phyloP scores from a whole-genome alignment of 2,329 filamentous ascomycete genomes.

The Emericellopsis atlantica region DNA sequence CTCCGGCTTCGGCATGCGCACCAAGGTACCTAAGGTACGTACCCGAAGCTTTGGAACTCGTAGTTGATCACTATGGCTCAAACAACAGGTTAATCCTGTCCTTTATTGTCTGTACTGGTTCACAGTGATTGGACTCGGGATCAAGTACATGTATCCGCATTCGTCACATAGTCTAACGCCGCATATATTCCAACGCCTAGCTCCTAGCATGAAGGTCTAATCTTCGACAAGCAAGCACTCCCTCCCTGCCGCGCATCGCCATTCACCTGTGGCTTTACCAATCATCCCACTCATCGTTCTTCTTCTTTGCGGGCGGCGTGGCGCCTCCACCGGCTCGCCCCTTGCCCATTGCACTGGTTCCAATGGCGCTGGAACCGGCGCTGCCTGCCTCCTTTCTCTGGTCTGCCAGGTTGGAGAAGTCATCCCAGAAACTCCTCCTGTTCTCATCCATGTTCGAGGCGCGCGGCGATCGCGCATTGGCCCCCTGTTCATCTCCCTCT shows the following conservation, averaged over 20 bases:
- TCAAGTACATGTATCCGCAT: not conserved
- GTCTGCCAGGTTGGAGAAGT: conserved; percentile 63
- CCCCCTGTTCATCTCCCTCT: conserved; percentile 48
- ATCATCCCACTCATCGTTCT: conserved; percentile 52
- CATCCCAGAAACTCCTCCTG: conserved; percentile 86
- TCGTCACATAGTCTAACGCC: no score
- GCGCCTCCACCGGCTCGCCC: conserved; percentile 16
- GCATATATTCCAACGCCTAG: not conserved
- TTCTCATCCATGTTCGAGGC: conserved; percentile 39
- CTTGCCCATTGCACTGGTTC: conserved; percentile 48
- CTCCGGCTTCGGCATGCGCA: not conserved
- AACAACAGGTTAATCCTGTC: no score
- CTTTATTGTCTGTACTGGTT: no score
- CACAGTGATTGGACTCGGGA: no score
- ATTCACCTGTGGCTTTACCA: conserved; percentile 24
- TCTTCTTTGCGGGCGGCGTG: conserved; percentile 24
- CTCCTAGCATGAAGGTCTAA: not conserved
- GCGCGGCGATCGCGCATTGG: conserved; percentile 15
- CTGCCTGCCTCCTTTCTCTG: conserved; percentile 25
- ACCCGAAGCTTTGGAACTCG: no score
- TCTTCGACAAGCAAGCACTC: not conserved
- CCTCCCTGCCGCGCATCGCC: conserved; percentile 8
- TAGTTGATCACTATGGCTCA: no score
- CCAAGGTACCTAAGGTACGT: no score
- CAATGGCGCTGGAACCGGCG: conserved; percentile 33